phyloP scores from a whole-genome alignment of 169 alveolate species.

The Babesia sp. region DNA sequence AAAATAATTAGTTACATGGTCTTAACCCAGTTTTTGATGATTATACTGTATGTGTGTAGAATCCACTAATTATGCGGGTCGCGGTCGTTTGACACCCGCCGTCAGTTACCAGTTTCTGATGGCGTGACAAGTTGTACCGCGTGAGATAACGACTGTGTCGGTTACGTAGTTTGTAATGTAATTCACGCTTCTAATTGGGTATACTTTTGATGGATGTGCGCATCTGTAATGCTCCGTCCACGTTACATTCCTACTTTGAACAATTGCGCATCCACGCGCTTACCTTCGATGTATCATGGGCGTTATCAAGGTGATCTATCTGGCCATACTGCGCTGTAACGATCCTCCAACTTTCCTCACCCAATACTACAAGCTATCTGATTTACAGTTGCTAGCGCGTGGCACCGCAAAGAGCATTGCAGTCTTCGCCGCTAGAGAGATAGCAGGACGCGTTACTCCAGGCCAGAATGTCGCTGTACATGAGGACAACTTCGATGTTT shows the following conservation, averaged over 20 bases:
- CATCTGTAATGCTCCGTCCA: not conserved
- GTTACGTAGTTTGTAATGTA: too few species aligned
- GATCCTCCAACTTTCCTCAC: conserved; percentile 47
- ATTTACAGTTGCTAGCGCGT: conserved; percentile 41
- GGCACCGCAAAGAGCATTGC: conserved; percentile 51
- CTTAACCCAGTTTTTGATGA: too few species aligned
- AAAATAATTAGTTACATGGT: too few species aligned
- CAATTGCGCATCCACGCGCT: not conserved
- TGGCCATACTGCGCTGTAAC: conserved; percentile 53
- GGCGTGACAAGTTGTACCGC: too few species aligned
- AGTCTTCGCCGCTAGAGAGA: conserved; percentile 52
- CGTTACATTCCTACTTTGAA: not conserved
- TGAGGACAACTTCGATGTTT: conserved; percentile 43
- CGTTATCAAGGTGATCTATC: conserved; percentile 36
- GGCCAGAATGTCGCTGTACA: conserved; percentile 45
- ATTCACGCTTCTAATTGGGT: too few species aligned
- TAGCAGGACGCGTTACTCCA: conserved; percentile 31
- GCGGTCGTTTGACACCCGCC: too few species aligned
- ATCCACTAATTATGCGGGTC: too few species aligned
- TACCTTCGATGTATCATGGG: conserved; percentile 11
- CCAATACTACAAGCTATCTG: conserved; percentile 41
- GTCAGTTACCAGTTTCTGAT: too few species aligned
- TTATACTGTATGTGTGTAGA: too few species aligned
- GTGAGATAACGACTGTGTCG: too few species aligned
- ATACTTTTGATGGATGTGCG: not conserved